Evolutionary conservation across 306 rosid genomes (phyloP).

Genomic region (Calophaca sinica): DNA sequence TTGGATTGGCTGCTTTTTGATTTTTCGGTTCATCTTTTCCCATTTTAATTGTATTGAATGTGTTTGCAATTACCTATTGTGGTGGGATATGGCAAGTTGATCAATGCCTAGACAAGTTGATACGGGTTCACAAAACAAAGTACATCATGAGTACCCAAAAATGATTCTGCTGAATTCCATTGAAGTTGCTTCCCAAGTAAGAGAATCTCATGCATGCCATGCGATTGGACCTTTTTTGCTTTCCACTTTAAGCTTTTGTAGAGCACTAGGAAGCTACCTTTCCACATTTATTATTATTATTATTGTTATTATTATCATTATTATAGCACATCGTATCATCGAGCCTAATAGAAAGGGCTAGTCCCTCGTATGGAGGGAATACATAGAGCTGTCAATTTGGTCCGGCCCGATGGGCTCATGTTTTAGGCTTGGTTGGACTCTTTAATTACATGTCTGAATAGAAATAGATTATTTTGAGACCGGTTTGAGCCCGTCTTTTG

Average conservation of each 20-base stretch:
- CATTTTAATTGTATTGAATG: neutral
- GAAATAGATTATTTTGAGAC: no score
- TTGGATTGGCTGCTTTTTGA: no score
- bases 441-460: no score
- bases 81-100: neutral
- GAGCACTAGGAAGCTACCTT: neutral
- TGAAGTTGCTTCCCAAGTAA: constrained; percentile 41
- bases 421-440: no score
- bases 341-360: no score
- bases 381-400: no score
- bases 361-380: no score
- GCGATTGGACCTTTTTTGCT: constrained; percentile 9
- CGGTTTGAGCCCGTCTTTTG: no score
- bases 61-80: neutral
- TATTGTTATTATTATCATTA: no score
- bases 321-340: no score
- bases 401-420: no score
- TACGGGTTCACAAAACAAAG: neutral
- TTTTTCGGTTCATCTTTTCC: no score
- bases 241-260: constrained; percentile 31
- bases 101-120: neutral
- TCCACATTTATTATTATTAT: neutral
- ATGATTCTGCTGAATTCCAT: constrained; percentile 7
- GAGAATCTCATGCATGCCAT: neutral
- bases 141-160: neutral